Percentiles rank a stretch among this genome's conserved stretches.
Evolutionary conservation across 2,329 filamentous ascomycete genomes (phyloP).

Genomic region (Fusarium palustre): DNA sequence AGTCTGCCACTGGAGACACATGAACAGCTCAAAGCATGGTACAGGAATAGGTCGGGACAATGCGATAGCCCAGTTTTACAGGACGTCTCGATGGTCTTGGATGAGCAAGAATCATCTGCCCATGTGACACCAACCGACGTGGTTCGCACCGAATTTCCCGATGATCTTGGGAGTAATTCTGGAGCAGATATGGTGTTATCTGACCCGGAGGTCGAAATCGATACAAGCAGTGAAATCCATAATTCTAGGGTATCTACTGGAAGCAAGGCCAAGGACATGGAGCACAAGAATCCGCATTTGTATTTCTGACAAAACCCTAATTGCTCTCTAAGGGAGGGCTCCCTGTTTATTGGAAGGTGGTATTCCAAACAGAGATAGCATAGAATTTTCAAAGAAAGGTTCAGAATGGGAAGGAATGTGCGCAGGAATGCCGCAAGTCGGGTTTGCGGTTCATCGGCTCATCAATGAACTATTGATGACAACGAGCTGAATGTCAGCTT

Average conservation of each 20-base stretch:
- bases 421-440: not conserved
- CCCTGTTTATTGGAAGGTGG: too few relatives aligned
- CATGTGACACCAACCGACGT: too few relatives aligned
- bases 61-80: not conserved
- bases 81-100: not conserved
- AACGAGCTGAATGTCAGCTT: not conserved
- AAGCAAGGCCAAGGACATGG: constrained; percentile 38
- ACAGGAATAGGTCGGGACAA: constrained; percentile 3
- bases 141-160: not conserved
- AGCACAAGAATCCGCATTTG: constrained; percentile 32
- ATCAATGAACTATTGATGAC: not conserved
- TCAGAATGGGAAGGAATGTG: not conserved
- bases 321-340: too few relatives aligned
- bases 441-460: not conserved
- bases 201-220: not conserved
- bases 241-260: not conserved
- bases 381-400: too few relatives aligned
- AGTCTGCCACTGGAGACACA: constrained; percentile 36
- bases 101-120: not conserved
- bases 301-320: constrained; percentile 31
- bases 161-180: not conserved
- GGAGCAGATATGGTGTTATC: not conserved
- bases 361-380: too few relatives aligned
- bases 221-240: not conserved
- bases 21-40: constrained; percentile 43